Base-by-base conservation (phyloP, 2,329 filamentous ascomycete species). In the Neopestalotiopsis rosae region DNA sequence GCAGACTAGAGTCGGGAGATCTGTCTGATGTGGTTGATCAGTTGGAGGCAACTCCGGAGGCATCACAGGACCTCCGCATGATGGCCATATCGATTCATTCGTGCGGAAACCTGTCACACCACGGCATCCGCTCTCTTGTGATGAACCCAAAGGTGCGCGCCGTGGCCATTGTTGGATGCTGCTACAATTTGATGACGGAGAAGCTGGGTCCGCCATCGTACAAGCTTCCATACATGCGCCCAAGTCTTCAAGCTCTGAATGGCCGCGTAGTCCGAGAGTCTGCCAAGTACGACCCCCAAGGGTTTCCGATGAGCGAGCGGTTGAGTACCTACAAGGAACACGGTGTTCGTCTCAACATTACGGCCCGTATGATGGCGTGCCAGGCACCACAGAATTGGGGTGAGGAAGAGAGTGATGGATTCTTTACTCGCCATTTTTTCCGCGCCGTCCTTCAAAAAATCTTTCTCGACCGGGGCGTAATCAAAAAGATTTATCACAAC, bases 51-150 rank as follows among this genome's bases (percentile, higher is more conserved):
- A 65, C 75, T 6, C 75, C 77, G 1, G 68, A 73, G 5, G 70
- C 78, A 62, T 76, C 80, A 68, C 72, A 79, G 20, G 80, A 85
- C 14, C 83, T 85, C 70, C 82, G 82, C 10, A 84, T 97, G 49
- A 94, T 98, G 91, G 93, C 95, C 17, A 91, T 98, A 38, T 98
- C 96, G 0, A 93, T 99, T 20, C 96, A 99, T 80, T 98, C 95
- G 0, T 99, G 96, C 78, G 96, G 96, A 34, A 98, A 99, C 74
- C 89, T 99, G n/a, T 92, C 97, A 0, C 96, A 99, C 79, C 95
- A 97, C 77, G 96, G 93, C 10, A 91, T 99, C 68, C 91, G 94
- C 14, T 97, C 95, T 0, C 87, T 99, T 24, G 82, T 95, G 1
- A 82, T 97, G 68, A 98, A 98, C 77, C 91, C 92, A 0, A 88